Evolutionary conservation across 352 stramenopile species (phyloP), one percentile per base, ranked within the genome.

Genomic region (Phytophthora foliorum): DNA sequence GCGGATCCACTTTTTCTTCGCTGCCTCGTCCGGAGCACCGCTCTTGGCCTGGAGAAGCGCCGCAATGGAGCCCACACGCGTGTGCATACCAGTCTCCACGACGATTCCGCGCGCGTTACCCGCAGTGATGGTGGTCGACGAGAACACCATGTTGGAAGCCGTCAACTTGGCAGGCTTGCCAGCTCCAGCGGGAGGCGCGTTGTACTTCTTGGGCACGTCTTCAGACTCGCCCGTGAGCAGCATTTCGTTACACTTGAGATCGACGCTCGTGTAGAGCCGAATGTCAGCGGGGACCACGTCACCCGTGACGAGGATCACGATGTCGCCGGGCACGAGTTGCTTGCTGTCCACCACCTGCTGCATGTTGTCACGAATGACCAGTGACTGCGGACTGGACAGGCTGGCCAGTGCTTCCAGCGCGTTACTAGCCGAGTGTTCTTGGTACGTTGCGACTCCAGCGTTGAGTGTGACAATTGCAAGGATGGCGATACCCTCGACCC

Each of bases 201-300:
- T 91, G 58, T 72, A 89, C 34, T 88, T 87, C 73, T 95, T 93
- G 6, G 77, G 39, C 0, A 94, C 86, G 52, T 92, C 94, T 58
- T 94, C 75, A 0, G 94, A 93, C 64, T 99, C 97, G 34, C 97
- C 97, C 16, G 97, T 99, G 0, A 99, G 81, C 68, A 93, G 86
- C 68, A 95, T 98, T 74, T 99, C 95, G 66, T 99, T 98, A 36
- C 96, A 86, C 56, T 95, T 92, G 17, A 95, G 66, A 31, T 93
- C 77, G 5, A 89, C 87, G 44, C 93, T 97, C 19, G 94, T 81
- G 17, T 97, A 75, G 11, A 99, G 76, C 7, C 94, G 77, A 13
- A 97, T 88, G 67, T 99, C 97, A 0, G 92, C 84, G 0, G 94
- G 93, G 19, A 99, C 91, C 51, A 98, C 93, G 62, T 98, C 97